phyloP scores from a whole-genome alignment of 1,139 yeast genomes.

The Suhomyces anneliseae region DNA sequence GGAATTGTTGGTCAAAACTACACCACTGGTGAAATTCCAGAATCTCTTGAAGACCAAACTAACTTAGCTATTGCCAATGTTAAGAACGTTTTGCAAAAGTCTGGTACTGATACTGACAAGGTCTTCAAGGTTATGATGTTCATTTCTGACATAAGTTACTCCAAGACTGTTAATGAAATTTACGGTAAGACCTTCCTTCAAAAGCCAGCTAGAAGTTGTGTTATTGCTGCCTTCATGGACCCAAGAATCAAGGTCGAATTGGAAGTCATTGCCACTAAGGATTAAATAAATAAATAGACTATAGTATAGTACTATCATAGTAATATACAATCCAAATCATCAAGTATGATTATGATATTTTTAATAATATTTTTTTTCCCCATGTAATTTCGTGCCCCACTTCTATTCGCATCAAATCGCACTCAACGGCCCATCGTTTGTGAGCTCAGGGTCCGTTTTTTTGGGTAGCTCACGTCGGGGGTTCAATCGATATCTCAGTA shows the following conservation, averaged over 20 bases:
- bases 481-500: background rate
- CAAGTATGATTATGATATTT: too few species aligned
- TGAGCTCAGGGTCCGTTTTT: background rate
- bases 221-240: slow-evolving; percentile 38
- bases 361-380: background rate
- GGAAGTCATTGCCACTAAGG: slow-evolving; percentile 35
- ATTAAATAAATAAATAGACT: slow-evolving; percentile 12
- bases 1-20: slow-evolving; percentile 37
- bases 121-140: slow-evolving; percentile 55
- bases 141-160: slow-evolving; percentile 46
- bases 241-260: slow-evolving; percentile 35
- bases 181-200: slow-evolving; percentile 48
- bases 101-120: slow-evolving; percentile 50
- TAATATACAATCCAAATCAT: too few species aligned
- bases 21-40: slow-evolving; percentile 39
- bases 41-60: slow-evolving; percentile 45
- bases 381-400: background rate
- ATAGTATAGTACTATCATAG: too few species aligned
- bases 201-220: slow-evolving; percentile 59
- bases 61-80: slow-evolving; percentile 46
- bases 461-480: background rate
- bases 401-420: too few species aligned
- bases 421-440: background rate
- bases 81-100: slow-evolving; percentile 42
- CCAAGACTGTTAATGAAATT: slow-evolving; percentile 46